These are phyloP conservation scores for Dothistroma pini DNA, from an alignment of 2,329 filamentous ascomycete genomes.

Conservation along the genomic window DNA sequence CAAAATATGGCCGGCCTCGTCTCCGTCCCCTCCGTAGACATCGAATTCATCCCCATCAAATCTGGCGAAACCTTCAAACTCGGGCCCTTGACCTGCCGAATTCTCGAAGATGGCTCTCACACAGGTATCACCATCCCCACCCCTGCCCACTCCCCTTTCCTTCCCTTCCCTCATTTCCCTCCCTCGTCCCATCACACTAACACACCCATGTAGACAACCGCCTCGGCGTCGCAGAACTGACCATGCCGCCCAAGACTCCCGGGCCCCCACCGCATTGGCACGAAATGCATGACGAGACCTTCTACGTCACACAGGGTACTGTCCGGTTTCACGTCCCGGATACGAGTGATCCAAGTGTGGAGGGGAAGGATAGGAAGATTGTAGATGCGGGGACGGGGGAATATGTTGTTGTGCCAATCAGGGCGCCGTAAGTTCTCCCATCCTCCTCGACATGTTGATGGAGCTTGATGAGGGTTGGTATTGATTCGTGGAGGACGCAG, in stretches of 20 bases:
- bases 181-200: neutral
- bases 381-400: slow-evolving; percentile 52
- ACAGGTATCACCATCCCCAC: slow-evolving; percentile 37
- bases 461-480: too few relatives aligned
- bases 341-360: slow-evolving; percentile 12
- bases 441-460: too few relatives aligned
- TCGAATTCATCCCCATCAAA: slow-evolving; percentile 49
- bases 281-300: slow-evolving; percentile 58
- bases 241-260: slow-evolving; percentile 45
- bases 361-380: slow-evolving; percentile 35
- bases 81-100: slow-evolving; percentile 48
- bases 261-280: slow-evolving; percentile 53
- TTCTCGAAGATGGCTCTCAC: slow-evolving; percentile 51
- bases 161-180: neutral
- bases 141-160: neutral
- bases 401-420: slow-evolving; percentile 53
- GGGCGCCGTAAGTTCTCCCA: slow-evolving; percentile 39
- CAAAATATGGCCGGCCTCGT: slow-evolving; percentile 23
- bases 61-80: slow-evolving; percentile 49
- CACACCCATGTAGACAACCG: slow-evolving; percentile 41
- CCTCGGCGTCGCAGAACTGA: slow-evolving; percentile 47
- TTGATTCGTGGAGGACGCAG: neutral
- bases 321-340: slow-evolving; percentile 51
- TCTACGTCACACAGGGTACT: slow-evolving; percentile 52
- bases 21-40: slow-evolving; percentile 41